phyloP scores from a whole-genome alignment of 176 grass and related monocot genomes.

The Triticum urartu region DNA sequence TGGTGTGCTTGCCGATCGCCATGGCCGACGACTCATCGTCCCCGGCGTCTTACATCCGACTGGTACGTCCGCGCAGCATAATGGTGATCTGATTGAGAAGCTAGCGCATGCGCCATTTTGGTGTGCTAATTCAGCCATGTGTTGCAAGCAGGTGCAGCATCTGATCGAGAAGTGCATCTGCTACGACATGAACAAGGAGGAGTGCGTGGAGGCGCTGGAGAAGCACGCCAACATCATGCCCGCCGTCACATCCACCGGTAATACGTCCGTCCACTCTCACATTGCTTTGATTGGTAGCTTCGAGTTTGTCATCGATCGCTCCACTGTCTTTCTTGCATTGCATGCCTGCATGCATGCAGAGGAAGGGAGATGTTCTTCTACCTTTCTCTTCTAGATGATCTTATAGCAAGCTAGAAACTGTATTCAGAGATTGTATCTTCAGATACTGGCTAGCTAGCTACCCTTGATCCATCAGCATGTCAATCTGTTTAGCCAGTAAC shows the following conservation, averaged over 20 bases:
- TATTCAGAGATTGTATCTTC: background rate
- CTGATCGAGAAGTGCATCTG: constrained; percentile 84
- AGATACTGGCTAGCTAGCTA: background rate
- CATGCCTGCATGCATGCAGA: background rate
- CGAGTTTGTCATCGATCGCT: background rate
- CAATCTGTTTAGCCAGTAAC: background rate
- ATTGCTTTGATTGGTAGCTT: background rate
- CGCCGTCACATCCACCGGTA: constrained; percentile 72
- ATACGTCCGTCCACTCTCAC: background rate
- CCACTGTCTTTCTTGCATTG: background rate
- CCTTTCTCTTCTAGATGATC: background rate
- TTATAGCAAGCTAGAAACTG: background rate
- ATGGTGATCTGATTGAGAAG: background rate
- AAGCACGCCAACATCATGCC: constrained; percentile 68
- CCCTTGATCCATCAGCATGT: background rate
- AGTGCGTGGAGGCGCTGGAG: constrained; percentile 63
- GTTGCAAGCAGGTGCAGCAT: constrained; percentile 58
- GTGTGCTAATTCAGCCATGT: background rate
- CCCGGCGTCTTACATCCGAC: constrained; percentile 66
- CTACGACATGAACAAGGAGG: constrained; percentile 66
- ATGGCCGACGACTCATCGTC: constrained; percentile 50
- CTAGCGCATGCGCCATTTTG: background rate
- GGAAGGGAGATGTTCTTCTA: background rate
- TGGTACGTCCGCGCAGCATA: constrained; percentile 9
- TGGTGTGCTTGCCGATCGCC: background rate